Evolutionary conservation across 352 stramenopile species (phyloP).

Genomic region (Peronospora farinosa): DNA sequence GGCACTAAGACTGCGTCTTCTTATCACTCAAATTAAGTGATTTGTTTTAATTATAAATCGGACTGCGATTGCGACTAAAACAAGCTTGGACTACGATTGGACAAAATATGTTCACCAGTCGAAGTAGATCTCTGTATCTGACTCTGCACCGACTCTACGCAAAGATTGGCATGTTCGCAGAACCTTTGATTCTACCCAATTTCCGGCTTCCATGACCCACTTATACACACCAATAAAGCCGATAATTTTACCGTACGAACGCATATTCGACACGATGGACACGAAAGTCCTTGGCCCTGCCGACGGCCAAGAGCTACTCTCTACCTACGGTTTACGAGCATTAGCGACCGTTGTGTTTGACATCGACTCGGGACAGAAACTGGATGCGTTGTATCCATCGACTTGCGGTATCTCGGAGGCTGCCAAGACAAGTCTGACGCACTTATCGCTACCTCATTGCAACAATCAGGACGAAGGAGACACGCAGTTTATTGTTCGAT

Average conservation of each 20-base stretch:
- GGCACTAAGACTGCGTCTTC: too few relatives aligned
- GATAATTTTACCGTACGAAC: background rate
- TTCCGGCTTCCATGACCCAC: too few relatives aligned
- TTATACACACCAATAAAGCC: background rate
- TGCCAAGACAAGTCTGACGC: conserved; percentile 60
- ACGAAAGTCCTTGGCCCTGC: conserved; percentile 3
- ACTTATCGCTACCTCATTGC: conserved; percentile 78
- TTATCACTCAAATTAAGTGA: too few relatives aligned
- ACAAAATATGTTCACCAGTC: too few relatives aligned
- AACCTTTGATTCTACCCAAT: too few relatives aligned
- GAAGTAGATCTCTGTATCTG: too few relatives aligned
- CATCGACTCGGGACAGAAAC: conserved; percentile 65
- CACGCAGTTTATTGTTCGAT: conserved; percentile 79
- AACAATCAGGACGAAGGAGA: conserved; percentile 85
- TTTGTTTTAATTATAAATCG: too few relatives aligned
- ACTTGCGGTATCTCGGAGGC: conserved; percentile 39
- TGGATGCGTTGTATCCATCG: conserved; percentile 56
- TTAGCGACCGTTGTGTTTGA: conserved; percentile 79
- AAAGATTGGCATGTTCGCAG: too few relatives aligned
- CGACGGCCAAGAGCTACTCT: conserved; percentile 2
- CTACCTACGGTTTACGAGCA: conserved; percentile 44
- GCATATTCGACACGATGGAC: background rate
- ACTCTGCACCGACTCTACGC: too few relatives aligned
- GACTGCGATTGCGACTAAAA: too few relatives aligned
- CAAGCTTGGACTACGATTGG: too few relatives aligned